Percentiles rank a stretch among this genome's conserved stretches.
phyloP scores from a whole-genome alignment of 2,329 filamentous ascomycete species.

The Aspergillus alliaceus region DNA sequence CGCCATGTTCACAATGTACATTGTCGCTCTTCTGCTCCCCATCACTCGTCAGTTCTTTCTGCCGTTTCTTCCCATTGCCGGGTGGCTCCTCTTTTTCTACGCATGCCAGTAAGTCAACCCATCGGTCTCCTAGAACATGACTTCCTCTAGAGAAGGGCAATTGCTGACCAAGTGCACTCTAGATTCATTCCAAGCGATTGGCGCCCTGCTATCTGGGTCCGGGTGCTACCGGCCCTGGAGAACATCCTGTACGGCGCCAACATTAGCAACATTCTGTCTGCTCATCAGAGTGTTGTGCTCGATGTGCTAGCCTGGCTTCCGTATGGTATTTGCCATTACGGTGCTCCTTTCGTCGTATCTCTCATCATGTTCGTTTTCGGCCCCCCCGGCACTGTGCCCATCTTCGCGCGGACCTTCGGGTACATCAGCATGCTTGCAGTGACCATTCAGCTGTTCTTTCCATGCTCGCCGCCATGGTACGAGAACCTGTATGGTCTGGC shows the following conservation, averaged over 20 bases:
- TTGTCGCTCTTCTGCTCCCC: constrained; percentile 74
- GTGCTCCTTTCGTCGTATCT: constrained; percentile 76
- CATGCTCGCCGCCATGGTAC: constrained; percentile 95
- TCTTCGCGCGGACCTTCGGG: constrained; percentile 84
- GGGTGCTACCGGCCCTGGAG: constrained; percentile 88
- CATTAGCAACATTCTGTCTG: constrained; percentile 90
- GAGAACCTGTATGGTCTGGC: constrained; percentile 89
- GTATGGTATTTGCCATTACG: constrained; percentile 89
- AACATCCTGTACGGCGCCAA: constrained; percentile 97
- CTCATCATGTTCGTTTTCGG: constrained; percentile 82
- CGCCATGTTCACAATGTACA: constrained; percentile 64
- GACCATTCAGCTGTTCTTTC: constrained; percentile 83
- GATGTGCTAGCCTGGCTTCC: constrained; percentile 91
- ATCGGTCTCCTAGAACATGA: not conserved
- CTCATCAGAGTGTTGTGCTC: constrained; percentile 78
- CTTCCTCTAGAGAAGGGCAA: not conserved
- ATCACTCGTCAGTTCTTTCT: constrained; percentile 88
- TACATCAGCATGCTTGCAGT: constrained; percentile 91
- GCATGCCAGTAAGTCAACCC: constrained; percentile 74
- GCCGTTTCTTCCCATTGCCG: constrained; percentile 79
- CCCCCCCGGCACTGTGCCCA: constrained; percentile 78
- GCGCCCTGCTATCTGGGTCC: constrained; percentile 91
- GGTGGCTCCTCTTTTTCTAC: constrained; percentile 89
- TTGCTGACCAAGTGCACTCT: constrained; percentile 19
- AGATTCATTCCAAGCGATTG: constrained; percentile 89